Conservation (phyloP, 768 basidiomycete species). For the Calocybe indica region DNA sequence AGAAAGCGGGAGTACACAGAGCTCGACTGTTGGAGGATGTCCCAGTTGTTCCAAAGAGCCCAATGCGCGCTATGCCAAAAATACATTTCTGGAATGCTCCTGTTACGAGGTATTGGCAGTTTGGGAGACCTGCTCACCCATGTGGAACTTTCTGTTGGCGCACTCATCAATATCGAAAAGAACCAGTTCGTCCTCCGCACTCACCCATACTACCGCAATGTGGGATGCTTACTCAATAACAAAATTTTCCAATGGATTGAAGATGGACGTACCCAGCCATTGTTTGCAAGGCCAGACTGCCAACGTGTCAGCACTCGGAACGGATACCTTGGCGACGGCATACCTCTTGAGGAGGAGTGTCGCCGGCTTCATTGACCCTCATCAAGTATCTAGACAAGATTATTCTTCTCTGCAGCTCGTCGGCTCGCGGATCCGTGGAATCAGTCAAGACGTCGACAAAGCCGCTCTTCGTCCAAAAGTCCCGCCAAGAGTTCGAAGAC, state of each 20-base stretch:
- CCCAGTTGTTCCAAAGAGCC: conserved; percentile 58
- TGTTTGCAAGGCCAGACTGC: conserved; percentile 49
- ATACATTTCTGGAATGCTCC: conserved; percentile 35
- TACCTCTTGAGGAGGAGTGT: conserved; percentile 54
- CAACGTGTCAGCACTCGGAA: not conserved
- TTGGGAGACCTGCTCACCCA: conserved; percentile 38
- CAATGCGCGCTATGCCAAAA: conserved; percentile 58
- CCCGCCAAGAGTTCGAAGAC: conserved; percentile 34
- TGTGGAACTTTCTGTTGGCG: conserved; percentile 47
- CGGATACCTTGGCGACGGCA: conserved; percentile 7
- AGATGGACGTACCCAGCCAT: conserved; percentile 42
- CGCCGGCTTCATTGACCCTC: conserved; percentile 54
- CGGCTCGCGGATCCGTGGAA: conserved; percentile 42
- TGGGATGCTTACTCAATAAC: not conserved
- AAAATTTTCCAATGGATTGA: not conserved
- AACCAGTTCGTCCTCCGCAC: conserved; percentile 2
- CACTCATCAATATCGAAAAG: not conserved
- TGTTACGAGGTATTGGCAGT: not conserved
- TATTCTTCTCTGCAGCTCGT: conserved; percentile 51
- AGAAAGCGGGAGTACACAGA: conserved; percentile 44
- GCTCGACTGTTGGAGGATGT: conserved; percentile 40
- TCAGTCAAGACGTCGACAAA: conserved; percentile 49
- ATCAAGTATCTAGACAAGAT: conserved; percentile 51
- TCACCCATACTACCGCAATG: conserved; percentile 27
- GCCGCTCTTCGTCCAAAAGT: conserved; percentile 42